Conservation (phyloP, 2,329 filamentous ascomycete genomes). For the Talaromyces albobiverticillius region DNA sequence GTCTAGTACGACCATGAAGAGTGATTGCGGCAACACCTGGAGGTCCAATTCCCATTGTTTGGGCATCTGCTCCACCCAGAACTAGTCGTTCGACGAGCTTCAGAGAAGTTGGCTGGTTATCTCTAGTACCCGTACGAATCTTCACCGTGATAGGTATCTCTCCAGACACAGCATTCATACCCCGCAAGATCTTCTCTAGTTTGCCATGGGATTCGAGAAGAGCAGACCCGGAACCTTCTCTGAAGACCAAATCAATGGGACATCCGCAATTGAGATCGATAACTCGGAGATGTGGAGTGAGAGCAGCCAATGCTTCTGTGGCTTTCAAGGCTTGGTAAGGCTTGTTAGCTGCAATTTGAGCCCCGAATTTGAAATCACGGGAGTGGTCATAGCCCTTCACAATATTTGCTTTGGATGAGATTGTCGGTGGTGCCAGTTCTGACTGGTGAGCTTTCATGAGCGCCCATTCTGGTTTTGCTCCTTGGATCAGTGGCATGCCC, state of each 20-base stretch:
- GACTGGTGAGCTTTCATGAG: constrained; percentile 88
- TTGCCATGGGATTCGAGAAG: constrained; percentile 86
- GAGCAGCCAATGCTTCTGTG: constrained; percentile 72
- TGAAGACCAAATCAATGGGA: constrained; percentile 90
- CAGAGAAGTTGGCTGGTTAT: constrained; percentile 72
- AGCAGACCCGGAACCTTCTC: constrained; percentile 83
- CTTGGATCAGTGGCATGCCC: constrained; percentile 83
- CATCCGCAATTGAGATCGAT: constrained; percentile 97
- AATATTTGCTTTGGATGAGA: constrained; percentile 51
- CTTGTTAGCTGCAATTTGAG: constrained; percentile 88
- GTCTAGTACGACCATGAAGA: constrained; percentile 85
- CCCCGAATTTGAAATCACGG: constrained; percentile 83
- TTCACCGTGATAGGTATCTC: constrained; percentile 92
- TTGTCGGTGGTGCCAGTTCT: constrained; percentile 70
- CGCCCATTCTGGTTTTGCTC: constrained; percentile 89
- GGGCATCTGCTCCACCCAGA: constrained; percentile 71
- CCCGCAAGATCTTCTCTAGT: constrained; percentile 88
- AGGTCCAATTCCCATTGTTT: constrained; percentile 64
- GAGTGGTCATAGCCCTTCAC: constrained; percentile 77
- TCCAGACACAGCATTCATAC: constrained; percentile 91
- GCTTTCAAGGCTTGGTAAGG: constrained; percentile 88
- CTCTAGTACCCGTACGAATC: constrained; percentile 85
- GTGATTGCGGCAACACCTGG: constrained; percentile 93
- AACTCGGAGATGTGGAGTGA: constrained; percentile 79
- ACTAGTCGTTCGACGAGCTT: constrained; percentile 80